phyloP scores from a whole-genome alignment of 768 basidiomycete genomes.

The Imleria badia region DNA sequence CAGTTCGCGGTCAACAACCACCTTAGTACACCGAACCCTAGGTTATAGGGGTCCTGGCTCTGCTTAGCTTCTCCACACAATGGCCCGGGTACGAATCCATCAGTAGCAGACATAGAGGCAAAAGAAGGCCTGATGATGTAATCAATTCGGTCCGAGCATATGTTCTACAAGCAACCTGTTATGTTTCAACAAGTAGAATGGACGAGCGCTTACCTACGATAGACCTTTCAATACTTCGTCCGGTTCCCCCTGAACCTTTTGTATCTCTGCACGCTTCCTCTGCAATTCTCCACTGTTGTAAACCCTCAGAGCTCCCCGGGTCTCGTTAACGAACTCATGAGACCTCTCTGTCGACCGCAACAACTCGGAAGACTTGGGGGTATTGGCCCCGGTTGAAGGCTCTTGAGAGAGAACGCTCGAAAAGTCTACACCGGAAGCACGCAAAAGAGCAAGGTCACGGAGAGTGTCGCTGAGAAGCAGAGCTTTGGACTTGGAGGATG shows the following conservation, averaged over 20 bases:
- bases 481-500: constrained; percentile 38
- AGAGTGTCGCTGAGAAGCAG: constrained; percentile 58
- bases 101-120: not conserved
- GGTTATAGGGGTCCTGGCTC: not conserved
- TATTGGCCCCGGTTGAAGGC: not conserved
- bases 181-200: not conserved
- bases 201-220: constrained; percentile 21
- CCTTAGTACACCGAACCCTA: not conserved
- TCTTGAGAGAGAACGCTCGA: constrained; percentile 27
- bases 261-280: constrained; percentile 52
- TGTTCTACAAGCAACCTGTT: not conserved
- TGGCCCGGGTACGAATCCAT: not conserved
- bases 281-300: constrained; percentile 47
- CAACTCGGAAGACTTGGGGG: constrained; percentile 11
- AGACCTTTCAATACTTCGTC: constrained; percentile 48
- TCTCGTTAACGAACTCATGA: constrained; percentile 56
- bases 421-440: constrained; percentile 53
- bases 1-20: constrained; percentile 1
- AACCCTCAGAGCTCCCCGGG: constrained; percentile 54
- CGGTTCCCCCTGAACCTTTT: constrained; percentile 51
- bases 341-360: constrained; percentile 41
- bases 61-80: not conserved
- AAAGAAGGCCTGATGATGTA: not conserved
- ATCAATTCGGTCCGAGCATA: not conserved
- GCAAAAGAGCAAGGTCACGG: constrained; percentile 70